Base-by-base conservation (phyloP, 1,139 yeast genomes). In the Yamadazyma diospyri region DNA sequence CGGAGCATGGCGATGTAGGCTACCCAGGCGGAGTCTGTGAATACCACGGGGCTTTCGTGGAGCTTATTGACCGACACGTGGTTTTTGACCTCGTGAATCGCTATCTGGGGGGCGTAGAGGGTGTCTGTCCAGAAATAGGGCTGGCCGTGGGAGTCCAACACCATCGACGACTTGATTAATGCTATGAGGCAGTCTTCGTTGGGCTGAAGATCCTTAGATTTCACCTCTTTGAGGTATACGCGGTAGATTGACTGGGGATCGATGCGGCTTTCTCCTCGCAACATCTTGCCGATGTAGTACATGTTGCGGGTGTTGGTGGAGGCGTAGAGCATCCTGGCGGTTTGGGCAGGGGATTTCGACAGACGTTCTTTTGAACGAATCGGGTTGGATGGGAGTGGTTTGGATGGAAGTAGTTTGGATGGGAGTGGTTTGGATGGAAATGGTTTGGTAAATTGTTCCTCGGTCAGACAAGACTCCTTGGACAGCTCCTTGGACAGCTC, bases 31-130 rank as follows among this genome's bases (percentile, higher is more conserved):
- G 50, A 48, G 28, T 67, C 63, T 6, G 66, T 57, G 0, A 87
- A 84, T 27, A 58, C 57, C 3, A 76, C 41, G 4, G 47, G 44
- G 2, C 40, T 38, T 6, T 43, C 43, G 12, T 16, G 21, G 5
- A 17, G 15, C 19, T 30, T 20, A 16, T 18, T 18, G 5, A 19
- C 10, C 10, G 41, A 42, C 32, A 57, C 59, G 29, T 59, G 37
- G 15, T 42, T 51, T 37, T 72, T 69, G 53, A 80, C 76, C 48
- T 81, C 85, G 26, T 63, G 69, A 5, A 78, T 66, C 0, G 84
- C 80, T 11, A 78, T 62, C 42, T 80, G 86, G 1, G 81, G 65
- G 0, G 88, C 84, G 38, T 57, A 71, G 21, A 70, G 40, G 4
- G n/a, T 13, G 1, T 59, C 60, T 4, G 61, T 74, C 83, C 84